phyloP scores from a whole-genome alignment of 495 filamentous ascomycete species.

The Chaetomium tenue region DNA sequence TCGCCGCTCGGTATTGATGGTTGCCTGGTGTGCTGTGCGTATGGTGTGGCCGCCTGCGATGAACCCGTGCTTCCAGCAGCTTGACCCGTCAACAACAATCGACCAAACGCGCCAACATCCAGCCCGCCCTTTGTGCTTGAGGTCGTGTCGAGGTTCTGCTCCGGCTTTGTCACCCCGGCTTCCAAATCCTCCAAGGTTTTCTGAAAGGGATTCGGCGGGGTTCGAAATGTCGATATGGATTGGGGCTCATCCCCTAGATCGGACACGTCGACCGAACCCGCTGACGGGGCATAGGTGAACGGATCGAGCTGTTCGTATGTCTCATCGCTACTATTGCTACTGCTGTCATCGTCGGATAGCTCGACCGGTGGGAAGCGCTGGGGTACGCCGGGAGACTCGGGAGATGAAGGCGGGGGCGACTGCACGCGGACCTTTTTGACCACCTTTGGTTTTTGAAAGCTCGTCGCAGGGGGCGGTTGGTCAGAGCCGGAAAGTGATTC shows the following conservation, averaged over 20 bases:
- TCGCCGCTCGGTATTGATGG: constrained; percentile 29
- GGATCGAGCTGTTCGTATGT: constrained; percentile 29
- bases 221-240: neutral
- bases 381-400: constrained; percentile 40
- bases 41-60: constrained; percentile 19
- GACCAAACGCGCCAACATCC: constrained; percentile 62
- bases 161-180: constrained; percentile 25
- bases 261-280: constrained; percentile 2
- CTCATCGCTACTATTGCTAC: constrained; percentile 29
- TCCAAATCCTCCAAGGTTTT: constrained; percentile 50
- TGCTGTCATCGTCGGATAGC: constrained; percentile 30
- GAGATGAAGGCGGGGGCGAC: constrained; percentile 54
- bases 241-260: constrained; percentile 6
- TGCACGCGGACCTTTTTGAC: constrained; percentile 57
- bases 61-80: constrained; percentile 36
- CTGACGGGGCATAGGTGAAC: constrained; percentile 24
- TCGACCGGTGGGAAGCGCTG: constrained; percentile 37
- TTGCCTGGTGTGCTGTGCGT: neutral
- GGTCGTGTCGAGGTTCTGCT: constrained; percentile 21
- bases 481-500: constrained; percentile 31
- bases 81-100: constrained; percentile 60
- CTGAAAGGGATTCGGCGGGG: constrained; percentile 53
- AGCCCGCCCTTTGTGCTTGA: constrained; percentile 43
- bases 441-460: constrained; percentile 48
- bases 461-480: constrained; percentile 38